Evolutionary conservation across 176 grass and related monocot genomes (phyloP), one percentile per base, ranked within the genome.

Genomic region (Dactylis glomerata): DNA sequence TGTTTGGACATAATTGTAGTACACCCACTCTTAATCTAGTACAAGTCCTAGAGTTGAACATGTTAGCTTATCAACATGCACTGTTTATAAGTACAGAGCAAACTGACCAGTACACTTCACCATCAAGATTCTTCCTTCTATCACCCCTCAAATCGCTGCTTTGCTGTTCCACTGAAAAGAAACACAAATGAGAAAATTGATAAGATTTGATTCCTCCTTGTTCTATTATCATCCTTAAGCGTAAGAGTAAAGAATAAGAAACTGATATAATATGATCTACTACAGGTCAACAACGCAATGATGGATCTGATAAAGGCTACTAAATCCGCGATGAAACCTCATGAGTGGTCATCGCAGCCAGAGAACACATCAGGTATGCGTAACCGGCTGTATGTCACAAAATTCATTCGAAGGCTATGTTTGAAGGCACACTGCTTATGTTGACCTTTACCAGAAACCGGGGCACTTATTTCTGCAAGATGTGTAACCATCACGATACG

Each of bases 221-320:
- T n/a, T n/a, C n/a, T n/a, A n/a, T 78, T 15, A 41, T 73, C 55
- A 45, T 32, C 6, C 45, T 82, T 38, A 47, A 41, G 1, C 41
- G 17, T 64, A n/a, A 56, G 26, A 34, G 0, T 44, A 79, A 46
- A 81, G 33, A 30, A 46, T 20, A 68, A 68, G 6, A 67, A 59
- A 63, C 66, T 84, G 11, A 74, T 79, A 63, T 64, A 17, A 58
- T 0, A 23, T 37, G 28, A 49, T 63, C 26, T 51, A 83, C 31
- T 49, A 0, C 83, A 99, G 97, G 93, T 99, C 68, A 99, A 99
- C 83, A 45, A 70, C 79, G 90, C 97, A 42, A 86, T 99, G 24
- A 87, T 89, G 77, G 97, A 99, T 47, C 86, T 99, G 31, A 91
- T 96, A 86, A 96, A 84, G 82, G 93, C 90, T 47, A 94, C 97